Evolutionary conservation across 73 alveolate species (phyloP), one percentile per base, ranked within the genome.

Genomic region (Diophrys appendiculata): DNA sequence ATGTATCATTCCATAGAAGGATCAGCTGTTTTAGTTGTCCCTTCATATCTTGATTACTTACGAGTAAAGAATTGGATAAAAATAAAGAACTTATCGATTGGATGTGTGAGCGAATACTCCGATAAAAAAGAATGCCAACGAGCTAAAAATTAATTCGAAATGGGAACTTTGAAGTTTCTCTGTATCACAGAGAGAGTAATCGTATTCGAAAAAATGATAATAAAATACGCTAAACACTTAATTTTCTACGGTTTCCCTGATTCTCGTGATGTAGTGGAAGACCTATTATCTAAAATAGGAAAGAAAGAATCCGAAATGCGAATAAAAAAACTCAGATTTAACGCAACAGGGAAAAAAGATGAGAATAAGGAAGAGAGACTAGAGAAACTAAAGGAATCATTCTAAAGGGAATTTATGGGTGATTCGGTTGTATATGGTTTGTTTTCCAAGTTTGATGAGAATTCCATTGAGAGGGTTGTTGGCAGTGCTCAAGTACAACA

Each of bases 111-210:
- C 72, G 98, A 93, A 82, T 91, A 93, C 83, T 87, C 95, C n/a
- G 93, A 84, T 82, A 83, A 87, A 78, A 78, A 80, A 77, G 95
- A 87, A 69, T 83, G 93, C 86, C 94, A 90, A 77, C 90, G 95
- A 72, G 83, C 79, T 60, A 78, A 95, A 77, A 84, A 88, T 69
- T 84, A 72, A 80, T 93, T 78, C 74, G 98, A 90, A 77, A 84
- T 86, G 54, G 94, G 93, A 29, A 87, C 78, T 71, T 81, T 74
- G 73, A 91, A 90, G 90, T 76, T 93, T 80, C 82, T 93, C 60
- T 79, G 90, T 87, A 80, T 90, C 71, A 82, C 94, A 71, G 98
- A 93, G 90, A 90, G 98, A 81, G 98, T 95, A n/a, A 87, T 90
- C 65, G 84, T 90, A 72, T 93, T 88, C 81, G 88, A 90, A 52